Percentiles rank a stretch among this genome's conserved stretches.
phyloP scores from a whole-genome alignment of 768 basidiomycete species.

The Lactarius hatsudake region DNA sequence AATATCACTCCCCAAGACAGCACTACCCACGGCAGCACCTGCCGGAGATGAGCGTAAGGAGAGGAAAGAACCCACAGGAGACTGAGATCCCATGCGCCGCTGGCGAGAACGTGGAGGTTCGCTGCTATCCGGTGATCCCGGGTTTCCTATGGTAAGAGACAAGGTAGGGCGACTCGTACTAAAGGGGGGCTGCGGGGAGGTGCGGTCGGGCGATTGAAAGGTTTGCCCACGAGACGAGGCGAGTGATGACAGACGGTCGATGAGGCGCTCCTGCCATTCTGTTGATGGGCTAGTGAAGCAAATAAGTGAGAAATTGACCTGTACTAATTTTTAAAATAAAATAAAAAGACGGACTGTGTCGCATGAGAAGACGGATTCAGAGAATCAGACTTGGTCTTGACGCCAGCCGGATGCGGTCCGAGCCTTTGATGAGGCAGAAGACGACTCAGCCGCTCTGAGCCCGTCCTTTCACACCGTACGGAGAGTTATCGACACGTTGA shows the following conservation, averaged over 20 bases:
- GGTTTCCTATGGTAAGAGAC: constrained; percentile 16
- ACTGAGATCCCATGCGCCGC: constrained; percentile 14
- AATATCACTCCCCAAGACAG: constrained; percentile 6
- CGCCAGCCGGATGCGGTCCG: constrained; percentile 26
- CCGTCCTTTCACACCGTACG: constrained; percentile 74
- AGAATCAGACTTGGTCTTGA: constrained; percentile 26
- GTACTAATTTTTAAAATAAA: background rate
- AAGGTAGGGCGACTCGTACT: constrained; percentile 13
- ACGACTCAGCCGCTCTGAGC: constrained; percentile 41
- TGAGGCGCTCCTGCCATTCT: constrained; percentile 79
- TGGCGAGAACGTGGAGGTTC: constrained; percentile 24
- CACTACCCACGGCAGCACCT: constrained; percentile 15
- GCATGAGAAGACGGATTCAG: constrained; percentile 36
- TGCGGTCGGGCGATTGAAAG: constrained; percentile 27
- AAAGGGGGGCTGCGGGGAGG: constrained; percentile 13
- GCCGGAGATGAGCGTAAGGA: constrained; percentile 21
- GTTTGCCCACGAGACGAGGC: constrained; percentile 32
- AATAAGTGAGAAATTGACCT: constrained; percentile 1
- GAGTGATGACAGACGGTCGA: constrained; percentile 32
- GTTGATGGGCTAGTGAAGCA: constrained; percentile 58
- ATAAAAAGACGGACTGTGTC: constrained; percentile 53
- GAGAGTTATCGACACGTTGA: constrained; percentile 73
- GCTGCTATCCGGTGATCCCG: constrained; percentile 9
- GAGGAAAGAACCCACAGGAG: constrained; percentile 18
- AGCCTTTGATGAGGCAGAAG: constrained; percentile 29